Evolutionary conservation across 805 yeast genomes (phyloP).

Genomic region (Alloascoidea hylecoeti): DNA sequence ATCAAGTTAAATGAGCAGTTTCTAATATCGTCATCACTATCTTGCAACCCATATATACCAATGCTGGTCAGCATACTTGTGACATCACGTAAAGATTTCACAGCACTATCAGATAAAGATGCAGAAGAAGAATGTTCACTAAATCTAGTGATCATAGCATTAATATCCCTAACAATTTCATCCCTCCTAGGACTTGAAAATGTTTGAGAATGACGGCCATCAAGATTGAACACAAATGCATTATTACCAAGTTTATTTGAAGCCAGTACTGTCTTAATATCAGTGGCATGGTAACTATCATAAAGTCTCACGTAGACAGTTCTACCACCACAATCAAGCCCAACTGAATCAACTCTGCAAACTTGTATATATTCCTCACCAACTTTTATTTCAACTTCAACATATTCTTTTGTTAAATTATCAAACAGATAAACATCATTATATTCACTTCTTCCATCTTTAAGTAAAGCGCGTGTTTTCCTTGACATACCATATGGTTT

Average conservation of each 20-base stretch:
- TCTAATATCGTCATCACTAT: conserved; percentile 42
- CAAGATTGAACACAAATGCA: conserved; percentile 24
- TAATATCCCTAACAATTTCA: background rate
- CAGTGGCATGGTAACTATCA: conserved; percentile 25
- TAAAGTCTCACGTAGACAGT: background rate
- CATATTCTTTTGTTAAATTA: conserved; percentile 25
- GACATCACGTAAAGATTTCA: conserved; percentile 19
- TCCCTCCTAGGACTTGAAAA: background rate
- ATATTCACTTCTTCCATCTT: conserved; percentile 19
- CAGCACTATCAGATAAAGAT: conserved; percentile 16
- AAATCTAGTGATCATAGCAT: background rate
- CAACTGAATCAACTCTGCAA: background rate
- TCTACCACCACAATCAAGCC: background rate
- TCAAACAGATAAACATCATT: background rate
- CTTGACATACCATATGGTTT: conserved; percentile 9
- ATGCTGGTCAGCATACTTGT: conserved; percentile 52
- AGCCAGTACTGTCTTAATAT: conserved; percentile 21
- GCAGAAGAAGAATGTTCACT: background rate
- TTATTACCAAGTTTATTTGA: conserved; percentile 15
- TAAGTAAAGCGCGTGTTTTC: conserved; percentile 29
- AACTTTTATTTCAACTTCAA: conserved; percentile 45
- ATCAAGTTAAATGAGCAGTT: conserved; percentile 49
- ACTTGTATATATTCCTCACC: conserved; percentile 61
- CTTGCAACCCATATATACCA: conserved; percentile 54
- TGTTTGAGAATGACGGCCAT: conserved; percentile 22